A percentile compares a stretch with the other conserved stretches of the same genome.
Conservation (phyloP, 1,139 yeast species). For the Kodamaea arcana region DNA sequence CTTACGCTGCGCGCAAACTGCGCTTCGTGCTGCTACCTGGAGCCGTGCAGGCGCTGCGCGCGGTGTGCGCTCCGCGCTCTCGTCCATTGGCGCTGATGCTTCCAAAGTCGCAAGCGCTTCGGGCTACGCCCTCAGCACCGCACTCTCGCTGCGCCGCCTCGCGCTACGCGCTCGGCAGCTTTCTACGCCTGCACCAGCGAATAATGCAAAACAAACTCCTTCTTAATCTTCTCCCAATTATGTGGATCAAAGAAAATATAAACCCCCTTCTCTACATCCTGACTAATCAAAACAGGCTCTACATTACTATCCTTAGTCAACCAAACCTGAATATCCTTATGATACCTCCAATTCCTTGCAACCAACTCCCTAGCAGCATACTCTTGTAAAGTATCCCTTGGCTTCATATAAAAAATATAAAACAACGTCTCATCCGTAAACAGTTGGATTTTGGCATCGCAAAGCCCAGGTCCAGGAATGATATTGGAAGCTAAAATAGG, state of each 20-base stretch:
- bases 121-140: too few species aligned
- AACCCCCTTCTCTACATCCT: constrained; percentile 90
- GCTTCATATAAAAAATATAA: constrained; percentile 89
- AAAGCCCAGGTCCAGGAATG: constrained; percentile 28
- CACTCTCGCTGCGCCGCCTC: background rate
- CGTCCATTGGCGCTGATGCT: too few species aligned
- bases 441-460: constrained; percentile 66
- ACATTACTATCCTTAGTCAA: constrained; percentile 87
- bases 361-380: constrained; percentile 87
- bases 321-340: constrained; percentile 95
- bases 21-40: too few species aligned
- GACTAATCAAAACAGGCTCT: constrained; percentile 83
- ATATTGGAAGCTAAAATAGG: constrained; percentile 49
- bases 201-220: constrained; percentile 72
- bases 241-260: constrained; percentile 95
- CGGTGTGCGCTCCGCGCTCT: too few species aligned
- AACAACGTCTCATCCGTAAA: constrained; percentile 92
- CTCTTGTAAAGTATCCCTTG: constrained; percentile 90
- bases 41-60: too few species aligned
- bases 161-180: background rate
- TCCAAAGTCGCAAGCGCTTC: too few species aligned
- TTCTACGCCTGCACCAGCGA: constrained; percentile 43
- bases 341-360: constrained; percentile 94
- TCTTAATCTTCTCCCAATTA: constrained; percentile 91
- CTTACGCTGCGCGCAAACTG: too few species aligned